phyloP scores from a whole-genome alignment of 164 flowering plant genomes.

The Magnolia officinalis region DNA sequence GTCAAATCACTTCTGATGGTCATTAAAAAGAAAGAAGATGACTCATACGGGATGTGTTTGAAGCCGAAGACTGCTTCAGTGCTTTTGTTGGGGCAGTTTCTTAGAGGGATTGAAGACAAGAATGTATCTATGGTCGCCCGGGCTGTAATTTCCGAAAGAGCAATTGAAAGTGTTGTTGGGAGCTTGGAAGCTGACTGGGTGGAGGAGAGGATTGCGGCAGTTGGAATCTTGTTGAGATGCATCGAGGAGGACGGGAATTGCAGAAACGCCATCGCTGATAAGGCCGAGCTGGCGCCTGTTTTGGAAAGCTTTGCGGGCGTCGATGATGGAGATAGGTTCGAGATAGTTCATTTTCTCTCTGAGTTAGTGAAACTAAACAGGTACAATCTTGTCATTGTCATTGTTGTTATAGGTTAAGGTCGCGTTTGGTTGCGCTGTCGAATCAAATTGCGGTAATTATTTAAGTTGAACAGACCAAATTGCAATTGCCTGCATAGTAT shows the following conservation, averaged over 20 bases:
- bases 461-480: too few species aligned
- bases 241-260: constrained; percentile 59
- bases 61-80: constrained; percentile 61
- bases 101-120: constrained; percentile 31
- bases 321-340: constrained; percentile 47
- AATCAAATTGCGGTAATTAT: too few species aligned
- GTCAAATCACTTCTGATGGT: constrained; percentile 48
- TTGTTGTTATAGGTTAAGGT: neutral
- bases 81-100: constrained; percentile 46
- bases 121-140: constrained; percentile 23
- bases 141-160: constrained; percentile 36
- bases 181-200: constrained; percentile 46
- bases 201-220: constrained; percentile 66
- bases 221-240: constrained; percentile 58
- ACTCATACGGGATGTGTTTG: constrained; percentile 35
- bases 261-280: constrained; percentile 64
- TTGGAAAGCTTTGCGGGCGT: constrained; percentile 53
- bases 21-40: constrained; percentile 39
- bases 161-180: constrained; percentile 35
- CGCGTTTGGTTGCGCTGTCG: neutral
- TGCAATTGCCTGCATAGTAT: too few species aligned
- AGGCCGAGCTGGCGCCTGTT: constrained; percentile 50
- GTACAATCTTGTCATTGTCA: constrained; percentile 18
- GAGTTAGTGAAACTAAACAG: constrained; percentile 65
- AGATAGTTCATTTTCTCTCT: constrained; percentile 53